Base-by-base conservation (phyloP, 2,329 filamentous ascomycete species). In the Lasiodiplodia citricola region DNA sequence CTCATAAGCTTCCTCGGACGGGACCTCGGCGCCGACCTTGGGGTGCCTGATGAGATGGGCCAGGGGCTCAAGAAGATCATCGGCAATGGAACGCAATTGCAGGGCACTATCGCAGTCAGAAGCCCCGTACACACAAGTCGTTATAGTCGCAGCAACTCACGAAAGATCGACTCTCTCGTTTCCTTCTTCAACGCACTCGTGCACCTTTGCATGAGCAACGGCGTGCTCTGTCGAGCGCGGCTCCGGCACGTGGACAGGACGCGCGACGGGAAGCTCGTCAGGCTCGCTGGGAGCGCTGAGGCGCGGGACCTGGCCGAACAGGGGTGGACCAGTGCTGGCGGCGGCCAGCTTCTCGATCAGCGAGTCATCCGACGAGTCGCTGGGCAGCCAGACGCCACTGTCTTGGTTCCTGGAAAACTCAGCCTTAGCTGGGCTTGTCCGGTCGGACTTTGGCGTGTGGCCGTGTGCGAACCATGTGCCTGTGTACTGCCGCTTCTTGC, bases 381-480 rank as follows among this genome's bases (percentile, higher is more conserved):
- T 90, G 4, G 85, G 88, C 81, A 93, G 85, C 79, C 86, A 93
- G 3, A 93, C 86, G 63, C 89, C 90, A 76, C 90, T 92, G 78
- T 93, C 91, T 68, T 87, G 80, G 72, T 90, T 87, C 64, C 88
- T 84, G 73, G 83, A 81, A 66, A 91, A 81, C 16, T 82, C 82
- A 50, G 88, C 83, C 76, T 86, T 89, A 44, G 51, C 13, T 44
- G 58, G 35, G 37, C 72, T 47, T n/a, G 44, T 76, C 73, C 80
- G 82, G 14, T 28, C 47, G 63, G 63, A 66, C 35, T 44, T 56
- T 28, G 63, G 35, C 76, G 31, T 72, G 79, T 68, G 72, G 38
- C 38, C n/a, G 82, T 90, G 88, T 69, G 86, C 85, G 76, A 87
- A 92, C 91, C 90, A 93, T 4, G 89, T 85, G 4, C 91, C 91